Percentiles rank a stretch among this genome's conserved stretches.
These are phyloP conservation scores for Mycena metata DNA, from an alignment of 768 basidiomycete species.

Conservation along the genomic window DNA sequence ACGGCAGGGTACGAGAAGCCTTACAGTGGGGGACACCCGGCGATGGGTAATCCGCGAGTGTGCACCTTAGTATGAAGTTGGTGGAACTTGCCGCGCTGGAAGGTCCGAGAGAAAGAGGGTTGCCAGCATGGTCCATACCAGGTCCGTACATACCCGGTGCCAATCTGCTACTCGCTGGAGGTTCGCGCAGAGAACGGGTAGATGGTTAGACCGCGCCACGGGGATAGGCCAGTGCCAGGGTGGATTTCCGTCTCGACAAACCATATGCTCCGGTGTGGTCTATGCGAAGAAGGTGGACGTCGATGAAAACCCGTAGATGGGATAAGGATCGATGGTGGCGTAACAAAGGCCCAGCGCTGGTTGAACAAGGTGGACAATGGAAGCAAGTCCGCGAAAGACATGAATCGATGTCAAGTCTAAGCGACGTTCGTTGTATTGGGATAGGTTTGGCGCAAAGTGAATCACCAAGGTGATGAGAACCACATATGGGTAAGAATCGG, in stretches of 20 bases:
- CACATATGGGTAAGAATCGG: constrained; percentile 10
- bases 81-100: constrained; percentile 16
- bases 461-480: neutral
- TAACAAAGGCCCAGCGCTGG: constrained; percentile 4
- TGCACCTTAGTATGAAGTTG: no score
- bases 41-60: constrained; percentile 21
- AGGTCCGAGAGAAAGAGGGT: constrained; percentile 11
- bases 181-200: constrained; percentile 2
- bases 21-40: constrained; percentile 17
- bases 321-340: constrained; percentile 28
- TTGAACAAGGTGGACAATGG: neutral
- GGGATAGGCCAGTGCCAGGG: constrained; percentile 13
- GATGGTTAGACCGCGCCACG: neutral
- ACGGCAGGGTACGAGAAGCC: constrained; percentile 25
- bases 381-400: constrained; percentile 10
- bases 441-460: constrained; percentile 7
- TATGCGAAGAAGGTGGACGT: neutral
- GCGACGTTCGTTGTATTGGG: constrained; percentile 20
- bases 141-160: constrained; percentile 7
- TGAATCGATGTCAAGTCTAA: constrained; percentile 10
- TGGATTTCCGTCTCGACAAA: neutral
- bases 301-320: constrained; percentile 8
- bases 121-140: constrained; percentile 19
- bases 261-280: constrained; percentile 21
- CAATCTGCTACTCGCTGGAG: constrained; percentile 6